Evolutionary conservation across 441 rosid species (phyloP).

Genomic region (Euphorbia corollata): DNA sequence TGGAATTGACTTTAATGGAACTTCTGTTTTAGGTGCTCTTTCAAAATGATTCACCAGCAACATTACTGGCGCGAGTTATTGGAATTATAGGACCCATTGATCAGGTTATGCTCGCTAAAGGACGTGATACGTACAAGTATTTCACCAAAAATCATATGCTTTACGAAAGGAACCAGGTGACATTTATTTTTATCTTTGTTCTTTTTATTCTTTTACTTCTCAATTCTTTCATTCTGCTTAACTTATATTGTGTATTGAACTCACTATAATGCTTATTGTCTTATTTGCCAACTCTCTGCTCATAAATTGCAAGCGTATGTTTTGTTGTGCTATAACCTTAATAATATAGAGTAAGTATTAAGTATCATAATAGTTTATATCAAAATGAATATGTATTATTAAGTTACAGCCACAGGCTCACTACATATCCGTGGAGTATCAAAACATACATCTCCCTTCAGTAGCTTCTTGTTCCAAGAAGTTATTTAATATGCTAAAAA

Average conservation of each 20-base stretch:
- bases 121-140: slow-evolving; percentile 84
- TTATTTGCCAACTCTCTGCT: background rate
- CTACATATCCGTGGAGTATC: too few species aligned
- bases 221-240: background rate
- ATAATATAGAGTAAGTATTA: too few species aligned
- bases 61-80: slow-evolving; percentile 78
- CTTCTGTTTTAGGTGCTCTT: slow-evolving; percentile 67
- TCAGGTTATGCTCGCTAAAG: slow-evolving; percentile 77
- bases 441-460: background rate
- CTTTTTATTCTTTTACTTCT: background rate
- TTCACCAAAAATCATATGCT: slow-evolving; percentile 86
- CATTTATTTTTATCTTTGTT: background rate
- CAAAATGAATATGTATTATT: too few species aligned
- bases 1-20: slow-evolving; percentile 16
- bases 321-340: background rate
- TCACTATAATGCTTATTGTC: background rate
- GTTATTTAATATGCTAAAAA: background rate
- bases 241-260: background rate
- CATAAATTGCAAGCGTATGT: background rate
- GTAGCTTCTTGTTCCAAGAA: background rate
- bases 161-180: slow-evolving; percentile 92
- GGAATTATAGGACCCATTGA: slow-evolving; percentile 77
- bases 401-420: too few species aligned
- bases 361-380: too few species aligned
- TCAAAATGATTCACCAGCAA: slow-evolving; percentile 96